Conservation (phyloP, 2,329 filamentous ascomycete genomes). For the Fusarium palustre region DNA sequence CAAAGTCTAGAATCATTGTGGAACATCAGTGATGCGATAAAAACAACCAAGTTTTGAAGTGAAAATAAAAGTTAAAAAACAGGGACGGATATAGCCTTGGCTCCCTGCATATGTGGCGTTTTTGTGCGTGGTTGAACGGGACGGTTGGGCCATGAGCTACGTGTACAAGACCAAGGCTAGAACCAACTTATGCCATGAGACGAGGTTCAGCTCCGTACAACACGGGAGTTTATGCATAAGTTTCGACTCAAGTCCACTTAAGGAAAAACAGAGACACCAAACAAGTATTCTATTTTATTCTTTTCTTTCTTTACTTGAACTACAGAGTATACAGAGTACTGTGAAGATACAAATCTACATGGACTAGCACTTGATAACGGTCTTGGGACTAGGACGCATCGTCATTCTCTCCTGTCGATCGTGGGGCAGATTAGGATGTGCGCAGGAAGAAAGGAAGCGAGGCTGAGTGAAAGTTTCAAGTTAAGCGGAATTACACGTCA, state of each 20-base stretch:
- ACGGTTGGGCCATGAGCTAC: constrained; percentile 13
- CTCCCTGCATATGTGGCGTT: constrained; percentile 11
- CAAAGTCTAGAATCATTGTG: neutral
- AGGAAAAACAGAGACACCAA: too few species aligned
- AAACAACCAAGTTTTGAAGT: neutral
- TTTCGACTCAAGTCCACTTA: neutral
- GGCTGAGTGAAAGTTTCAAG: neutral
- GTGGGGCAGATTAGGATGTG: constrained; percentile 37
- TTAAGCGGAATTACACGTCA: constrained; percentile 1
- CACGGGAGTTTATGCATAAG: constrained; percentile 32
- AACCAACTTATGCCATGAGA: constrained; percentile 22
- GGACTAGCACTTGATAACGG: neutral
- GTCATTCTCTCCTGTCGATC: constrained; percentile 33
- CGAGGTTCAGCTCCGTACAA: constrained; percentile 36
- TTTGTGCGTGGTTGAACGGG: constrained; percentile 3
- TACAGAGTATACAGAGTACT: too few species aligned
- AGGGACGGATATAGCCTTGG: neutral
- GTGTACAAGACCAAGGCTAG: constrained; percentile 26
- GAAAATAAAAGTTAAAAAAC: neutral
- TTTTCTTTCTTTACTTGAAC: neutral
- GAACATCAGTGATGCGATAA: neutral
- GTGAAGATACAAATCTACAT: neutral
- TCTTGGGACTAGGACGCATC: neutral
- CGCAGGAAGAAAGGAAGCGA: constrained; percentile 13
- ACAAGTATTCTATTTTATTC: too few species aligned